phyloP scores from a whole-genome alignment of 2,329 filamentous ascomycete genomes.

The Cercospora sesami region DNA sequence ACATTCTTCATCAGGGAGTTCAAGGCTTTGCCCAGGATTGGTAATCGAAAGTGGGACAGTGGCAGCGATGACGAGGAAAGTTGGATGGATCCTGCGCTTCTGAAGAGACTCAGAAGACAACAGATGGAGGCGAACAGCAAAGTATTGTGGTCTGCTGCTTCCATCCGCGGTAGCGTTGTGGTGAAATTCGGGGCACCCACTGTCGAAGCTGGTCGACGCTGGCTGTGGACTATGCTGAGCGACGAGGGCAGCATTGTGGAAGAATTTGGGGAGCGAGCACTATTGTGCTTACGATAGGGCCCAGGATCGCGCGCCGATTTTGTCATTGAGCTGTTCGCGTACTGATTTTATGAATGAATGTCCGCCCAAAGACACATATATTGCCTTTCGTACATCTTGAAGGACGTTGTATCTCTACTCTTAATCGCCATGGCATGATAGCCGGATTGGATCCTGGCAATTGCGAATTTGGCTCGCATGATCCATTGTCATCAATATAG shows the following conservation, averaged over 20 bases:
- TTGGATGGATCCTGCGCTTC: slow-evolving; percentile 44
- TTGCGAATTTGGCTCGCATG: not conserved
- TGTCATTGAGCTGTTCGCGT: not conserved
- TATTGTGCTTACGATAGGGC: slow-evolving; percentile 60
- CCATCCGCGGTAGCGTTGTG: slow-evolving; percentile 77
- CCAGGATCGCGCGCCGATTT: not conserved
- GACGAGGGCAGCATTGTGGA: slow-evolving; percentile 70
- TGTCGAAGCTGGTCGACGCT: slow-evolving; percentile 77
- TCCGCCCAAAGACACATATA: not conserved
- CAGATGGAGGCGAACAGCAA: slow-evolving; percentile 58
- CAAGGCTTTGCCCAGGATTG: slow-evolving; percentile 73
- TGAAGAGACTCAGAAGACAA: slow-evolving; percentile 47
- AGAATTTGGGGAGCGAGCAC: slow-evolving; percentile 75
- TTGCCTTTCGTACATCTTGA: not conserved
- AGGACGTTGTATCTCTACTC: not conserved
- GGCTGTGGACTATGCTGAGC: slow-evolving; percentile 73
- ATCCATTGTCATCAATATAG: not conserved
- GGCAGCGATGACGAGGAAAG: slow-evolving; percentile 40
- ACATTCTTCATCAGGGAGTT: slow-evolving; percentile 80
- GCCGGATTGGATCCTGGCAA: not conserved
- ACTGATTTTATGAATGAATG: not conserved
- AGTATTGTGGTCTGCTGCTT: slow-evolving; percentile 79
- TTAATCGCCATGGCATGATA: not conserved
- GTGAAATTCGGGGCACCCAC: slow-evolving; percentile 86
- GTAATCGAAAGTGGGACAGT: slow-evolving; percentile 71